A percentile compares a stretch with the other conserved stretches of the same genome.
Conservation (phyloP, 257 asterid genomes). For the Phtheirospermum japonicum region DNA sequence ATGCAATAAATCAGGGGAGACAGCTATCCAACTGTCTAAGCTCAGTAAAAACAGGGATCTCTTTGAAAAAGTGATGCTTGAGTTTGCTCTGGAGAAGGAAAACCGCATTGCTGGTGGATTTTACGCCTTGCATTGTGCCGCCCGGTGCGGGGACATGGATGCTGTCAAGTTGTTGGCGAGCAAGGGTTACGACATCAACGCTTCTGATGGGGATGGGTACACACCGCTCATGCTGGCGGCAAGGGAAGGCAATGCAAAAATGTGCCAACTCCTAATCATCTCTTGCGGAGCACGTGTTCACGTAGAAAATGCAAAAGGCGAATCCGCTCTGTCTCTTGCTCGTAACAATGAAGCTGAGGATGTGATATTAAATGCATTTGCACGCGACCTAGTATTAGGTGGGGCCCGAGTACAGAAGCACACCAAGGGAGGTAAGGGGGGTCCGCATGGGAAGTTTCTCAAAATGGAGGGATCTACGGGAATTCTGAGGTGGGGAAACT, state of each 20-base stretch:
- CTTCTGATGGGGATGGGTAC: slow-evolving; percentile 56
- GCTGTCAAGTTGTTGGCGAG: slow-evolving; percentile 57
- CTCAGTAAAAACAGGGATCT: slow-evolving; percentile 50
- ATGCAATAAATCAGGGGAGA: slow-evolving; percentile 56
- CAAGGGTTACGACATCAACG: slow-evolving; percentile 58
- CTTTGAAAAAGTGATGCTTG: slow-evolving; percentile 72
- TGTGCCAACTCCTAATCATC: slow-evolving; percentile 46
- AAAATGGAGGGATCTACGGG: slow-evolving; percentile 48
- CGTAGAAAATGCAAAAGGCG: slow-evolving; percentile 46
- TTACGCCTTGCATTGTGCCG: slow-evolving; percentile 72
- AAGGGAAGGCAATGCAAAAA: slow-evolving; percentile 54
- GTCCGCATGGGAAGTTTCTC: slow-evolving; percentile 57
- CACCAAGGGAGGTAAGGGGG: slow-evolving; percentile 78
- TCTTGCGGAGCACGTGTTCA: slow-evolving; percentile 53
- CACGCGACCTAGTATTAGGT: slow-evolving; percentile 48
- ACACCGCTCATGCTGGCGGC: slow-evolving; percentile 85
- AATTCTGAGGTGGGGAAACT: slow-evolving; percentile 66
- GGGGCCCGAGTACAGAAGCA: slow-evolving; percentile 58
- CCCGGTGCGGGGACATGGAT: slow-evolving; percentile 57
- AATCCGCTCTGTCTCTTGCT: slow-evolving; percentile 63
- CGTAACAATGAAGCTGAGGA: slow-evolving; percentile 39
- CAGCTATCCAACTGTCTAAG: no score
- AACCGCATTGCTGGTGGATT: slow-evolving; percentile 58
- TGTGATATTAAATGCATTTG: slow-evolving; percentile 54
- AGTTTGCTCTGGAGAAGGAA: slow-evolving; percentile 73